Evolutionary conservation across 306 rosid genomes (phyloP).

Genomic region (Begonia loranthoides): DNA sequence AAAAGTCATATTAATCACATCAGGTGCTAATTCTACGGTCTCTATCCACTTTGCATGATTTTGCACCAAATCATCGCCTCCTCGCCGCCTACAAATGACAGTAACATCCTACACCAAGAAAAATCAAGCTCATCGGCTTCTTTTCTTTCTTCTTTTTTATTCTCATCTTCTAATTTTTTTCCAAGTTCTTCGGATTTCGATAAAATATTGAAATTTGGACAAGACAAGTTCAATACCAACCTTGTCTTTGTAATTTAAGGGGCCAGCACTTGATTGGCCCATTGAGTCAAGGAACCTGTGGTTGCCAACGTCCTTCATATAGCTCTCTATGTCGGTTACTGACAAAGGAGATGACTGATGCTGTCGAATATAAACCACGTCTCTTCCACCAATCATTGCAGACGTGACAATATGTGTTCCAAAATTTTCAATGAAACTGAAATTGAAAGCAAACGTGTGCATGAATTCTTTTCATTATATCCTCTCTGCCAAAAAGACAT

Average conservation of each 20-base stretch:
- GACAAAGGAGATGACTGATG: constrained; percentile 80
- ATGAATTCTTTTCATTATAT: not conserved
- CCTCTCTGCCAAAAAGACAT: too few species aligned
- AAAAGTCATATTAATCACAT: constrained; percentile 91
- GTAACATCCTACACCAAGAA: constrained; percentile 76
- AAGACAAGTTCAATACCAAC: constrained; percentile 28
- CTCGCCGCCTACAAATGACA: constrained; percentile 94
- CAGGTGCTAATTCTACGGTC: constrained; percentile 75
- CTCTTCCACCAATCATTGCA: constrained; percentile 93
- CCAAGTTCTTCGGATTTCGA: not conserved
- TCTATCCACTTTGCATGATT: constrained; percentile 82
- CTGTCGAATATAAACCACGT: constrained; percentile 87
- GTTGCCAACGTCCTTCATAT: constrained; percentile 66
- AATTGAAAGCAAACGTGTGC: constrained; percentile 15
- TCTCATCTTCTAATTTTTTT: too few species aligned
- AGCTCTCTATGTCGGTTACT: constrained; percentile 53
- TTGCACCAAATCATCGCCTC: constrained; percentile 99
- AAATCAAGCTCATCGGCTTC: constrained; percentile 2
- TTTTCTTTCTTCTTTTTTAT: constrained; percentile 1
- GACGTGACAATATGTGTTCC: constrained; percentile 95
- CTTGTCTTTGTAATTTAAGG: constrained; percentile 94
- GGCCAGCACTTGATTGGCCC: constrained; percentile 35
- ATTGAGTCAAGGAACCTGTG: constrained; percentile 62
- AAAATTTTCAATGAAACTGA: constrained; percentile 90
- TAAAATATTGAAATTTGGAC: not conserved